phyloP scores from a whole-genome alignment of 352 stramenopile species.

The Peronospora destructor region DNA sequence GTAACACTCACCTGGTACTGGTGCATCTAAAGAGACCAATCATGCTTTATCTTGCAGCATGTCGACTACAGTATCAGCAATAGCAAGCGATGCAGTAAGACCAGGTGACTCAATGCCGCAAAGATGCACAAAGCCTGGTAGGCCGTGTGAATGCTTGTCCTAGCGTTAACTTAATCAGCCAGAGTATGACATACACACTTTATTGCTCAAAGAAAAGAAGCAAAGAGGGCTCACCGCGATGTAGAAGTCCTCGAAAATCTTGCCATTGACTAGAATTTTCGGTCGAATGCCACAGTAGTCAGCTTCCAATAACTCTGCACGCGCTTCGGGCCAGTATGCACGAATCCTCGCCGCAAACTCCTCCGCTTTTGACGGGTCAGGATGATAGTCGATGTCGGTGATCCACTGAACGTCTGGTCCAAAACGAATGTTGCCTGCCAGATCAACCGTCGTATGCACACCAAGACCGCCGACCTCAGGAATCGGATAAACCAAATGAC shows the following conservation, averaged over 20 bases:
- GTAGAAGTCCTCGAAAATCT: conserved; percentile 85
- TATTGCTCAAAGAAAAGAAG: not conserved
- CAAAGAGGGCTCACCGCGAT: conserved; percentile 50
- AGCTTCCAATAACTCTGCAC: conserved; percentile 64
- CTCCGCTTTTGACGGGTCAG: conserved; percentile 49
- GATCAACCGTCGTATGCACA: conserved; percentile 94
- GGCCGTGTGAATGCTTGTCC: conserved; percentile 56
- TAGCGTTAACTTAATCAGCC: conserved; percentile 15
- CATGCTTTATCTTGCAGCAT: conserved; percentile 35
- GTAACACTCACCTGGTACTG: conserved; percentile 1
- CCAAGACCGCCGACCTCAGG: conserved; percentile 92
- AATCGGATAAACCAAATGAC: conserved; percentile 93
- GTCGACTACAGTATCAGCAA: conserved; percentile 67
- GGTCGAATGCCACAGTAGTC: conserved; percentile 96
- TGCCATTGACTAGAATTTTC: conserved; percentile 81
- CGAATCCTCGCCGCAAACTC: conserved; percentile 66
- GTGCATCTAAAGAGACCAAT: not conserved
- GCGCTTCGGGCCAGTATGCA: conserved; percentile 90
- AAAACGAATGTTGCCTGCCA: conserved; percentile 90
- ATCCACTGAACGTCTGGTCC: conserved; percentile 96
- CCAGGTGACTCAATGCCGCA: conserved; percentile 96
- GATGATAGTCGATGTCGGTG: conserved; percentile 78
- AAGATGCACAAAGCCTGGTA: conserved; percentile 86
- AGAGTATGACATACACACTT: not conserved
- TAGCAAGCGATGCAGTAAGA: conserved; percentile 83